Evolutionary conservation across 306 rosid species (phyloP).

Genomic region (Citrullus colocynthis): DNA sequence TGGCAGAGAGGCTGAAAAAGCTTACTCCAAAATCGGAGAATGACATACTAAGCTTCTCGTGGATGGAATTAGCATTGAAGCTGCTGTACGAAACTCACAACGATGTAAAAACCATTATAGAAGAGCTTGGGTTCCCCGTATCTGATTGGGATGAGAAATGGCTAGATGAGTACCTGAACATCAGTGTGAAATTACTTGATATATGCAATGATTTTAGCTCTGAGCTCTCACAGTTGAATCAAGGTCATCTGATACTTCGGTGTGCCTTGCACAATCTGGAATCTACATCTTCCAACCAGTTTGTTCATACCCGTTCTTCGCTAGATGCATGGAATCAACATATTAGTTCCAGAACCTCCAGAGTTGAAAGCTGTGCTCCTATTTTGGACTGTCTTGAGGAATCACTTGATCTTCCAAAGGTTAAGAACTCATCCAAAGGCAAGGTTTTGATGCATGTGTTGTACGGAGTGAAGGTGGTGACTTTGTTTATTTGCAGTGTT

Average conservation of each 20-base stretch:
- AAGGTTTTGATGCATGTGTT: constrained; percentile 69
- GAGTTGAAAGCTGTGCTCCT: constrained; percentile 35
- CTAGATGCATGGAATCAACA: constrained; percentile 59
- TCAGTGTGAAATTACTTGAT: constrained; percentile 67
- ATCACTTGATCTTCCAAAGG: constrained; percentile 69
- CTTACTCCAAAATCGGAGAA: constrained; percentile 45
- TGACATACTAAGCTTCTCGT: constrained; percentile 60
- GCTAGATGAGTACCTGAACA: constrained; percentile 71
- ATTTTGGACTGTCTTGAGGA: constrained; percentile 42
- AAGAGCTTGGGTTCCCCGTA: constrained; percentile 56
- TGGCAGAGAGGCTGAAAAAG: constrained; percentile 50
- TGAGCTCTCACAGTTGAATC: constrained; percentile 66
- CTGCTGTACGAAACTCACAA: constrained; percentile 48
- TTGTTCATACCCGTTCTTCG: constrained; percentile 35
- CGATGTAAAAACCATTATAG: constrained; percentile 37
- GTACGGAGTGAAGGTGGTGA: constrained; percentile 74
- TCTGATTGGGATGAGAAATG: constrained; percentile 77
- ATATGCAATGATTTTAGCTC: constrained; percentile 63
- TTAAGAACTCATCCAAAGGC: constrained; percentile 70
- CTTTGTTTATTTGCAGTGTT: constrained; percentile 50
- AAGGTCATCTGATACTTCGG: constrained; percentile 47
- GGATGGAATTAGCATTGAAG: constrained; percentile 69
- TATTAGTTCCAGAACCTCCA: constrained; percentile 33
- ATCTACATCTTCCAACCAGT: constrained; percentile 34
- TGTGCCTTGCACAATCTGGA: constrained; percentile 49